Base-by-base conservation (phyloP, 768 basidiomycete genomes). In the Fistulinella prunicolor region DNA sequence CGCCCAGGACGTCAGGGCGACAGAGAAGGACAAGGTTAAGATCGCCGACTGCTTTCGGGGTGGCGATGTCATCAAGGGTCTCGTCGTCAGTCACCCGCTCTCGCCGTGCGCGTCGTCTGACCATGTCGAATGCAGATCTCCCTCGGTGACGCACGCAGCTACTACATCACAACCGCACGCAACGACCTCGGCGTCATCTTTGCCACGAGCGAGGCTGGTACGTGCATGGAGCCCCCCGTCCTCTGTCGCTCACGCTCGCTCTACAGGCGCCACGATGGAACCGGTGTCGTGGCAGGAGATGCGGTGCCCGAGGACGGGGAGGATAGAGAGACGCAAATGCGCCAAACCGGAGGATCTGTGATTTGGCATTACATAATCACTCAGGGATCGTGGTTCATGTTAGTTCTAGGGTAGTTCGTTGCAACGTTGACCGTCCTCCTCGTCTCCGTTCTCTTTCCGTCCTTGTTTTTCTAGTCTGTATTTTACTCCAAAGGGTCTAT, bases 121-220 rank as follows among this genome's bases (percentile, higher is more conserved):
- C 34, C n/a, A 34, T 13, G 6, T 22, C 34, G 32, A 7, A 40
- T 20, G 6, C 50, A 94, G 93, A 89, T 94, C 41, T 94, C 93
- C 16, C 74, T 96, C 21, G 94, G 93, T 9, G 93, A 95, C 67
- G 84, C 92, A 21, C 81, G 90, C 37, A 91, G 86, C 58, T 95
- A 95, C 69, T 94, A 91, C 71, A 77, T 95, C 23, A 90, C 92
- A 0, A 95, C 93, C 3, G 93, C 89, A 7, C 74, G 89, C 35
- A 94, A 94, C 63, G 86, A 94, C 55, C 78, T 95, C 4, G 93
- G 94, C 0, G 93, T 95, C 9, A 86, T 94, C 44, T 94, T 89
- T 64, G 93, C 92, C 10, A 86, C 85, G 7, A 89, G 88, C 64
- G 91, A 93, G 70, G 84, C 86, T 40, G 89, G 90, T 82, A 59